Conservation (phyloP, 768 basidiomycete genomes). For the Kwoniella sp. region DNA sequence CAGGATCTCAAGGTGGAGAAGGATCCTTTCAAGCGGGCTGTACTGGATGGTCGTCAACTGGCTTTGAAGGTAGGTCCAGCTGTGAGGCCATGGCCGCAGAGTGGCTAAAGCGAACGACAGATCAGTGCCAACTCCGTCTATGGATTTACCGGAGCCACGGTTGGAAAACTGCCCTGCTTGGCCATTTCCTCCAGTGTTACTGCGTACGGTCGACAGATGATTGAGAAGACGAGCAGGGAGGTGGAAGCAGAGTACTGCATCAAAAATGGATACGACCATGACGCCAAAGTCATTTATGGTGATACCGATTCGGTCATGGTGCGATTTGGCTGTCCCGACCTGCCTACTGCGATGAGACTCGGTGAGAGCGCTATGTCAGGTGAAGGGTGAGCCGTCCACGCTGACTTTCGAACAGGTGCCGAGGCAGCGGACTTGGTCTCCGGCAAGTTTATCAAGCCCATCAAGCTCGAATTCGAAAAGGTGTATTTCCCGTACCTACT, state of each 20-base stretch:
- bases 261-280: conserved; percentile 75
- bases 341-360: conserved; percentile 80
- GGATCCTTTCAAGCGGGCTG: conserved; percentile 94
- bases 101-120: conserved; percentile 51
- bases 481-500: conserved; percentile 97
- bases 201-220: conserved; percentile 97
- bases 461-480: conserved; percentile 99
- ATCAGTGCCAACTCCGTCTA: conserved; percentile 99
- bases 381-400: too few species aligned
- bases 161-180: conserved; percentile 93
- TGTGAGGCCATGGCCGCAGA: not conserved
- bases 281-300: conserved; percentile 94
- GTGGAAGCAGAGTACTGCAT: conserved; percentile 83
- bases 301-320: conserved; percentile 99
- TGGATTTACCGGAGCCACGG: conserved; percentile 95
- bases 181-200: conserved; percentile 93
- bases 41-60: conserved; percentile 92
- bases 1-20: conserved; percentile 93
- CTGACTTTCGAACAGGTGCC: conserved; percentile 57
- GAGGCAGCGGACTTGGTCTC: conserved; percentile 93
- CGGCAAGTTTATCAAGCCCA: conserved; percentile 83
- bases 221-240: conserved; percentile 89
- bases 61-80: conserved; percentile 73
- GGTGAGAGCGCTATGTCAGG: too few species aligned
- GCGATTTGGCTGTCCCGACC: conserved; percentile 83